phyloP scores from a whole-genome alignment of 2,329 filamentous ascomycete genomes.

The Xylaria sp. region DNA sequence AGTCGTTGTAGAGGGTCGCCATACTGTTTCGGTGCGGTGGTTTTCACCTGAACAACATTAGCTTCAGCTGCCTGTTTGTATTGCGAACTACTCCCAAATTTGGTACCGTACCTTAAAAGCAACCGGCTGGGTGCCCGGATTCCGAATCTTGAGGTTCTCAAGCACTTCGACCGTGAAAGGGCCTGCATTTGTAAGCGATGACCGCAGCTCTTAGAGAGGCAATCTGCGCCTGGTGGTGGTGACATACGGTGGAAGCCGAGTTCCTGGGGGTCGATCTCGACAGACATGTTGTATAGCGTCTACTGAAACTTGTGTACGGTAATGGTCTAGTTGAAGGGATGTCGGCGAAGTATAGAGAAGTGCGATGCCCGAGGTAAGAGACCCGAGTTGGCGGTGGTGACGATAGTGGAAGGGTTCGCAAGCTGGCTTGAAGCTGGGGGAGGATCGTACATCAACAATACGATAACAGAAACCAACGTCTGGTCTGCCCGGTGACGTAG shows the following conservation, averaged over 20 bases:
- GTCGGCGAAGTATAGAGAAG: conserved; percentile 10
- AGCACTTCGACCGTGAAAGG: conserved; percentile 75
- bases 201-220: conserved; percentile 20
- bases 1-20: conserved; percentile 51
- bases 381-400: neutral
- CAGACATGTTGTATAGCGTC: conserved; percentile 75
- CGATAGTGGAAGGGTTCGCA: conserved; percentile 25
- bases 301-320: conserved; percentile 19
- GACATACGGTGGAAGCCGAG: conserved; percentile 90
- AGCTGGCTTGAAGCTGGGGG: conserved; percentile 21
- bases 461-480: neutral
- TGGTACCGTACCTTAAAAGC: conserved; percentile 72
- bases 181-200: conserved; percentile 56
- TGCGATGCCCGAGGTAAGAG: conserved; percentile 6
- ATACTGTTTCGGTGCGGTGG: conserved; percentile 98
- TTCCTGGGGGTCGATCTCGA: conserved; percentile 92
- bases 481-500: conserved; percentile 10
- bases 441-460: neutral
- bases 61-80: neutral
- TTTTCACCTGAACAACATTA: conserved; percentile 81
- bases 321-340: neutral
- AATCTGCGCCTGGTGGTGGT: conserved; percentile 31
- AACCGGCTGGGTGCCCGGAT: conserved; percentile 70
- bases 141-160: conserved; percentile 72
- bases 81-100: neutral